These are phyloP conservation scores for Fragilaria crotonensis DNA, from an alignment of 108 stramenopile genomes.

Conservation along the genomic window DNA sequence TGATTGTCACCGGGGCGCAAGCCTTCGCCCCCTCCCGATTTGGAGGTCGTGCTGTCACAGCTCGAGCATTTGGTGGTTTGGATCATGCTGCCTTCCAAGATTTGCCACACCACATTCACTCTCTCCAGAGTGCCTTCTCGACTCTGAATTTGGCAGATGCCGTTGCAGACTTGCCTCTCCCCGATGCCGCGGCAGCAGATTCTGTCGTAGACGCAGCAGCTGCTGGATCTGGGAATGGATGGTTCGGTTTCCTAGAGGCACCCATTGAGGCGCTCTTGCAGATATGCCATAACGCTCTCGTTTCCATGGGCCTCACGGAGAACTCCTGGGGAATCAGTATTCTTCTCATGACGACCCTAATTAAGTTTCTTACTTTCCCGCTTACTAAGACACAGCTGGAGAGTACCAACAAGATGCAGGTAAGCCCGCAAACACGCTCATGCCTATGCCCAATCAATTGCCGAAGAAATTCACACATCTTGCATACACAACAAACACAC, in stretches of 20 bases:
- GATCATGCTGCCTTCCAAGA: too few relatives aligned
- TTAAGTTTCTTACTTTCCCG: slow-evolving; percentile 89
- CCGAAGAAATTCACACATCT: too few relatives aligned
- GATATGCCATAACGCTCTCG: slow-evolving; percentile 51
- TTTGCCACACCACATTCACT: too few relatives aligned
- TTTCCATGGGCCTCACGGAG: slow-evolving; percentile 48
- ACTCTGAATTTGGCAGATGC: too few relatives aligned
- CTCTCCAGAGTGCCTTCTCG: too few relatives aligned
- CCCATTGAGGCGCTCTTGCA: slow-evolving; percentile 61
- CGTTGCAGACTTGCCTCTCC: too few relatives aligned
- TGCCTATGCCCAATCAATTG: too few relatives aligned
- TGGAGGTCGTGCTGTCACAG: slow-evolving; percentile 9
- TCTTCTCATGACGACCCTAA: slow-evolving; percentile 81
- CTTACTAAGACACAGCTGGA: slow-evolving; percentile 88
- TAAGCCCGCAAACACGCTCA: too few relatives aligned
- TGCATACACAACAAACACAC: too few relatives aligned
- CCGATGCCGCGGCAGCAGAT: slow-evolving; percentile 17
- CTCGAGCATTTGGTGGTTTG: too few relatives aligned
- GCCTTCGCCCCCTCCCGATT: background rate
- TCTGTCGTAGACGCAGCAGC: slow-evolving; percentile 29
- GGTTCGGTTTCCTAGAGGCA: slow-evolving; percentile 83
- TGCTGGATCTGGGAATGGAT: slow-evolving; percentile 56
- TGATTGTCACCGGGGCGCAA: too few relatives aligned
- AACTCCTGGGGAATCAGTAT: slow-evolving; percentile 91
- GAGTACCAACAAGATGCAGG: slow-evolving; percentile 93